Evolutionary conservation across 495 filamentous ascomycete species (phyloP), one percentile per base, ranked within the genome.

Genomic region (Apodospora peruviana): DNA sequence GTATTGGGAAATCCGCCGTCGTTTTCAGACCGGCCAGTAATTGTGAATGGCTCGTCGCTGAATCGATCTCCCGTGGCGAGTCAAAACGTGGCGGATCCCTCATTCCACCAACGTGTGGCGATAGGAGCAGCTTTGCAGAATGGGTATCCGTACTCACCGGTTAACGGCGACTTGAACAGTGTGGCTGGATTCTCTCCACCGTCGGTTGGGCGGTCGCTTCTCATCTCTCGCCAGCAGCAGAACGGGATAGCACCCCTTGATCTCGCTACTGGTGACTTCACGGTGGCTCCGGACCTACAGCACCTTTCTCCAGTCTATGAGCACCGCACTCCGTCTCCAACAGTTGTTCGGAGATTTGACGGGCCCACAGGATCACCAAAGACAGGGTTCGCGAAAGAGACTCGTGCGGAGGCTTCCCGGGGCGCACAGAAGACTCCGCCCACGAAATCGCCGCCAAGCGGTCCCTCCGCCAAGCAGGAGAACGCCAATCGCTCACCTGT

Each of bases 231-330:
- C 12, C 58, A 68, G 38, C 52, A 62, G 45, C 66, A 68, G 32
- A 71, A 59, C 24, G 59, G 60, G 12, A 69, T 76, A 48, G 71
- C 72, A 16, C 70, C 73, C 14, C 55, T 77, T 12, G 73, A 77
- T 37, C 62, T 75, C 11, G 72, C 72, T 5, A 71, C 67, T 1
- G 58, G 61, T 8, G 65, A 67, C 17, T 62, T 55, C 24, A 29
- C 50, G 22, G 54, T 62, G 20, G 45, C 53, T 20, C 64, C 57
- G 10, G 71, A 74, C n/a, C 48, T 67, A 27, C 62, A 67, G 21
- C 71, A 78, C 43, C 66, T 81, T 4, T 81, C 77, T 14, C 77
- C 77, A 1, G 77, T 81, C 0, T 78, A 77, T 41, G 77, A 81
- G 57, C 60, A 71, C 17, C 68, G 72, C 18, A 74, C 76, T 2